Percentiles rank a stretch among this genome's conserved stretches.
Conservation (phyloP, 2,329 filamentous ascomycete genomes). For the Pezicula radicicola region DNA sequence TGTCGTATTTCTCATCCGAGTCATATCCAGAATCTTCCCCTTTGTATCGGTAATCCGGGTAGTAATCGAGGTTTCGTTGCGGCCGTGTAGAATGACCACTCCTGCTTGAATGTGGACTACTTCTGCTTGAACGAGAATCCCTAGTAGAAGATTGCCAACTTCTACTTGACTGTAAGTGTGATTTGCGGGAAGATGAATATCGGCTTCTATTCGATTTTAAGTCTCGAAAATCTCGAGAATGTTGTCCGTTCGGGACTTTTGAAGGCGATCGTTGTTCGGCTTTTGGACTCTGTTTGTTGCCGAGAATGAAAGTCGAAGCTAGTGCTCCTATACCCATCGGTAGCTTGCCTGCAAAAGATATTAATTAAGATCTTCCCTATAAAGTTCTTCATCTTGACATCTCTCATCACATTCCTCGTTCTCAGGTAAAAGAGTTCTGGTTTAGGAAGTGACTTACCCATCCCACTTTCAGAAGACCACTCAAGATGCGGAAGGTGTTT, state of each 20-base stretch:
- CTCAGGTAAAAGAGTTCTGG: too few relatives aligned
- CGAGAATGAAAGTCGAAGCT: background rate
- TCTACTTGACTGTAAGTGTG: background rate
- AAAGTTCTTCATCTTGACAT: background rate
- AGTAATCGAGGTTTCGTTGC: background rate
- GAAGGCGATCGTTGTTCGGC: background rate
- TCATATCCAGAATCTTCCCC: background rate
- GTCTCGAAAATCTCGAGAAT: background rate
- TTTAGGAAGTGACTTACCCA: background rate
- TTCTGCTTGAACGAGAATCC: background rate
- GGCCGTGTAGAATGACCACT: background rate
- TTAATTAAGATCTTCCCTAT: background rate
- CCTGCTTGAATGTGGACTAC: background rate
- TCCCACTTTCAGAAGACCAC: slow-evolving; percentile 5
- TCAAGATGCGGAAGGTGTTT: slow-evolving; percentile 9
- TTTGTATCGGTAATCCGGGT: background rate
- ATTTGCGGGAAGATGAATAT: background rate
- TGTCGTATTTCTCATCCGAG: background rate
- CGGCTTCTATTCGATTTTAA: background rate
- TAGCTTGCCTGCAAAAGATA: background rate
- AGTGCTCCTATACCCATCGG: background rate
- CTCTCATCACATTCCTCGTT: too few relatives aligned
- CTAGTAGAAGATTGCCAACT: background rate
- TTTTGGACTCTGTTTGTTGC: background rate
- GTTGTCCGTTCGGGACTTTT: background rate